A percentile compares a stretch with the other conserved stretches of the same genome.
phyloP scores from a whole-genome alignment of 306 rosid species.

The Gastrolobium villosum region DNA sequence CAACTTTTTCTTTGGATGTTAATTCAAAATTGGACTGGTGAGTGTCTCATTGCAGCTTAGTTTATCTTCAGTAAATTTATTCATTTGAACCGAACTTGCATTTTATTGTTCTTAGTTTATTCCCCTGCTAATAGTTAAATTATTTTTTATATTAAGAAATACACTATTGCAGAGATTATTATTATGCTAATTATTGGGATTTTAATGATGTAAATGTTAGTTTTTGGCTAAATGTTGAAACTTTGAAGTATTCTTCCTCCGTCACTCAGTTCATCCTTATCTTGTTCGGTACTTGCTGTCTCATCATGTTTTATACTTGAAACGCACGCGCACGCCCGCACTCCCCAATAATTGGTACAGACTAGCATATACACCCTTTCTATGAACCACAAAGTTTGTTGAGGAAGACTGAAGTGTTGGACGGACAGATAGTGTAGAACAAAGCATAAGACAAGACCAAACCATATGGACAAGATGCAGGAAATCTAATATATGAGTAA shows the following conservation, averaged over 20 bases:
- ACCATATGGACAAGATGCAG: background rate
- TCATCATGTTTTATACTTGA: constrained; percentile 14
- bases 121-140: background rate
- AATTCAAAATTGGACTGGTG: constrained; percentile 96
- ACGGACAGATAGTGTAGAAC: background rate
- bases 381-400: background rate
- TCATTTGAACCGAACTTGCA: constrained; percentile 6
- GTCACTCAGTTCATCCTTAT: background rate
- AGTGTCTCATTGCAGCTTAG: constrained; percentile 46
- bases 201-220: constrained; percentile 3
- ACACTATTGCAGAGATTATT: background rate
- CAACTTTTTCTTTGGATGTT: constrained; percentile 92
- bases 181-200: background rate
- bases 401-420: constrained; percentile 20
- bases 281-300: background rate
- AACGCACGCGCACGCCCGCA: background rate
- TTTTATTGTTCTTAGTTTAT: background rate
- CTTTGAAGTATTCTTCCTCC: constrained; percentile 2
- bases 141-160: background rate
- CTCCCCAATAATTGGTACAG: background rate
- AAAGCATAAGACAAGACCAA: background rate
- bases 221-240: constrained; percentile 16
- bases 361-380: background rate
- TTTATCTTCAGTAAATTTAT: constrained; percentile 18
- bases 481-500: background rate